Conservation (phyloP, 2,329 filamentous ascomycete genomes). For the Corniculantispora saksenae region DNA sequence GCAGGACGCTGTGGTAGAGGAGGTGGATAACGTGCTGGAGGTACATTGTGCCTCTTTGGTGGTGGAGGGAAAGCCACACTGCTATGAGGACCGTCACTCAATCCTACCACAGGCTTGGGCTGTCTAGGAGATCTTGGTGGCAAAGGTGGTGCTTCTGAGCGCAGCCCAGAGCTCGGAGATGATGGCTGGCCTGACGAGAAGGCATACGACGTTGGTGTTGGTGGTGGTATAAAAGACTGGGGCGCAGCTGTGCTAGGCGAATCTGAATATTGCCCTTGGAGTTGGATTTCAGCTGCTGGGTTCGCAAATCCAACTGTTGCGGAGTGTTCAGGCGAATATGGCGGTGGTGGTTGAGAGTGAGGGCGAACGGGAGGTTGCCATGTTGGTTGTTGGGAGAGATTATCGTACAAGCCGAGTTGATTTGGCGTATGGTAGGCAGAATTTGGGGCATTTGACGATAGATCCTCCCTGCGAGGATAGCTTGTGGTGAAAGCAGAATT, state of each 20-base stretch:
- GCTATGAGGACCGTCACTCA: slow-evolving; percentile 3
- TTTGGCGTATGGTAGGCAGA: neutral
- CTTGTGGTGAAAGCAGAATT: neutral
- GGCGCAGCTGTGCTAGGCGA: neutral
- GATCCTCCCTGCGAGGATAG: neutral
- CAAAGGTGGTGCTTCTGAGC: neutral
- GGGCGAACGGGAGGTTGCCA: neutral
- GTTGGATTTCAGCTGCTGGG: neutral
- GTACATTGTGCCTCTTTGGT: slow-evolving; percentile 6
- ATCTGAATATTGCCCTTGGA: neutral
- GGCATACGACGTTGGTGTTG: neutral
- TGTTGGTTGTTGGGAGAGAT: neutral
- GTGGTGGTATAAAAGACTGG: neutral
- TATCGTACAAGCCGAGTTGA: neutral
- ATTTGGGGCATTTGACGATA: too few relatives aligned
- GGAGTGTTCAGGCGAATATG: neutral
- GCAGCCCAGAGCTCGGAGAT: neutral
- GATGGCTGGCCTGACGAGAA: neutral
- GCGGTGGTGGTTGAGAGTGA: slow-evolving; percentile 2
- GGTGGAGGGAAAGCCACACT: slow-evolving; percentile 7
- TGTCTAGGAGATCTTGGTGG: neutral
- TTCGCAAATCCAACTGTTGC: neutral
- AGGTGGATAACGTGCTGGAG: neutral
- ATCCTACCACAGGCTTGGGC: neutral
- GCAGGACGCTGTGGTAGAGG: slow-evolving; percentile 13